Evolutionary conservation across 768 basidiomycete genomes (phyloP).

Genomic region (Mycena vitilis): DNA sequence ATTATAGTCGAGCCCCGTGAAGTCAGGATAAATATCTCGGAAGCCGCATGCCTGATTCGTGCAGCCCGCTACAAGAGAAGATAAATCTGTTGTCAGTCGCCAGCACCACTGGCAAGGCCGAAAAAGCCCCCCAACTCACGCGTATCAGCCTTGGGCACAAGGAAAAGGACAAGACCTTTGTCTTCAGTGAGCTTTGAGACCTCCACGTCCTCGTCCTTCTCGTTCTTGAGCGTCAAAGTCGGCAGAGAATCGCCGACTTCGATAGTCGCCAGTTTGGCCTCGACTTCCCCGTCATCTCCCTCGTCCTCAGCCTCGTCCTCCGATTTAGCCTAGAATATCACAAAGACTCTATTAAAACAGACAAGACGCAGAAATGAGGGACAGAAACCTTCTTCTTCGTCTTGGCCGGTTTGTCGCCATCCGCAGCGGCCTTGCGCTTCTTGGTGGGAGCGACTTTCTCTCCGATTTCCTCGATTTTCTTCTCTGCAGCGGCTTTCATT

Average conservation of each 20-base stretch:
- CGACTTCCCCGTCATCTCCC: constrained; percentile 36
- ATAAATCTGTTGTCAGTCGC: constrained; percentile 9
- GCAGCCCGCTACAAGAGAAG: constrained; percentile 74
- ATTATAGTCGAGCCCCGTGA: constrained; percentile 72
- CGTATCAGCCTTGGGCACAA: constrained; percentile 88
- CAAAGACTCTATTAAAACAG: constrained; percentile 24
- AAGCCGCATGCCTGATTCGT: constrained; percentile 94
- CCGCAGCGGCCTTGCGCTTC: constrained; percentile 47
- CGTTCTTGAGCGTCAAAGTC: constrained; percentile 81
- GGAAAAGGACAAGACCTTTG: constrained; percentile 83
- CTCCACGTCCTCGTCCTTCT: constrained; percentile 84
- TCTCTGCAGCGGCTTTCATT: constrained; percentile 52
- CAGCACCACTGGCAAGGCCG: background rate
- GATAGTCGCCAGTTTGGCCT: constrained; percentile 51
- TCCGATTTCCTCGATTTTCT: constrained; percentile 47
- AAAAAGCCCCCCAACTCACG: constrained; percentile 57
- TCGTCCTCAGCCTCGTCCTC: constrained; percentile 40
- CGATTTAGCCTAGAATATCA: constrained; percentile 47
- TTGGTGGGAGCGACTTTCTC: constrained; percentile 40
- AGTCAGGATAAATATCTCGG: constrained; percentile 85
- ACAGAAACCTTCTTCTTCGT: constrained; percentile 53
- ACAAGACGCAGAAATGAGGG: constrained; percentile 1
- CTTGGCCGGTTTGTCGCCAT: constrained; percentile 47
- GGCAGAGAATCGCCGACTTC: constrained; percentile 84
- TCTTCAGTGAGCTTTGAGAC: constrained; percentile 72